Evolutionary conservation across 306 rosid genomes (phyloP), one percentile per base, ranked within the genome.

Genomic region (Vigna reflexopilosa): DNA sequence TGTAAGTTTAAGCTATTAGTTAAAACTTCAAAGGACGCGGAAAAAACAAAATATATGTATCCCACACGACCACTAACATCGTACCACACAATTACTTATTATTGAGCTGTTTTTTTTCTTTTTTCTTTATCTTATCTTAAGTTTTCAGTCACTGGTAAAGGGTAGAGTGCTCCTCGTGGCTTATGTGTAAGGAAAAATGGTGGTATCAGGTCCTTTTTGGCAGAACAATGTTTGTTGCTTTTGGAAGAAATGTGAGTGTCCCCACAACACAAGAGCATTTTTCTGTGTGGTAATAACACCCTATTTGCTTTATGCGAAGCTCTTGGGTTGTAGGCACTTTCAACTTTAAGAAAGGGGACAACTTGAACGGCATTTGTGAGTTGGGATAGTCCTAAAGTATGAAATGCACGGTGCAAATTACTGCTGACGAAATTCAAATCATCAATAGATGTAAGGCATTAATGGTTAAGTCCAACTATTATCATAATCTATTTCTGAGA

Each of bases 331-430:
- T 80, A 80, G 75, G 71, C 36, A 85, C 66, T 61, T 73, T 42
- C 73, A 70, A 66, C 87, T 82, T 84, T 84, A 82, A 71, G 69
- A 81, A 63, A 51, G 77, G 81, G 68, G 84, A 80, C 81, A 82
- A 71, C 61, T 67, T 76, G 86, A 69, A 73, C 44, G 80, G 81
- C 73, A 61, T 68, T 56, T 51, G 61, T 76, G 86, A 80, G 78
- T 77, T 83, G 69, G 69, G 85, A 45, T 75, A 77, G 86, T 73
- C 84, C 47, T 74, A 20, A 62, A 68, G 74, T 79, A 49, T 75
- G 48, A 79, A 78, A 70, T 65, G 70, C 48, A 69, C 12, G 81
- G 83, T 73, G 83, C 44, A 68, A 82, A 79, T 82, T 72, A 62
- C 77, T 77, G 38, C 61, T 47, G 74, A 54, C 58, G 77, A 49